Conservation (phyloP, 192 early-diverging fungal species). For the Endogone sp. region DNA sequence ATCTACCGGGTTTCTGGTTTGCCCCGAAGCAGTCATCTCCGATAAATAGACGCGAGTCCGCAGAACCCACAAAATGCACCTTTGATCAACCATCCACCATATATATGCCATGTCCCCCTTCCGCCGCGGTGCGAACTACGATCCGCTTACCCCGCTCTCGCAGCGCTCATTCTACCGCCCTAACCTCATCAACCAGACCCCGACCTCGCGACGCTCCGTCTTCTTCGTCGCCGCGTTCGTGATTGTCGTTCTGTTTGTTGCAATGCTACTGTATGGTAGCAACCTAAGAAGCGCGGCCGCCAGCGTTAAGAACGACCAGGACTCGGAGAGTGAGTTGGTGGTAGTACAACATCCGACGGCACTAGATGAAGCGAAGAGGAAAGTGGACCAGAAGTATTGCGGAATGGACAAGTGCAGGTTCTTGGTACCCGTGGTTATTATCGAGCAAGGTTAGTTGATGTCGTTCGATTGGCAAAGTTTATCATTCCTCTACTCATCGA, state of each 20-base stretch:
- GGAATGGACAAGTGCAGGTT: not conserved
- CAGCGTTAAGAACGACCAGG: too few species aligned
- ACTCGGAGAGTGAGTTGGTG: too few species aligned
- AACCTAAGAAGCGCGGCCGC: not conserved
- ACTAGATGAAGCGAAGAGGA: not conserved
- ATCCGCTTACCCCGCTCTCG: not conserved
- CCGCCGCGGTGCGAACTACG: not conserved
- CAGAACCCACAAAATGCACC: too few species aligned
- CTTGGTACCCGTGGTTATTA: constrained; percentile 3
- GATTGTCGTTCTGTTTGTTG: not conserved
- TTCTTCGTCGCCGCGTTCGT: not conserved
- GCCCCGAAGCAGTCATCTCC: too few species aligned
- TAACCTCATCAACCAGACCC: not conserved
- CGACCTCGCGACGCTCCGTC: not conserved
- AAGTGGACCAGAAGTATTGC: not conserved
- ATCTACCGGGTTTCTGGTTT: too few species aligned
- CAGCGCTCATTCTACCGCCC: not conserved
- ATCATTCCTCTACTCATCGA: not conserved
- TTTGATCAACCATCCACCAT: too few species aligned
- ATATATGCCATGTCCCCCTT: not conserved
- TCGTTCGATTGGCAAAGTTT: not conserved
- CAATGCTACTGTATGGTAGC: not conserved
- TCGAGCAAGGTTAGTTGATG: constrained; percentile 2
- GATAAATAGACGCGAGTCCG: too few species aligned
- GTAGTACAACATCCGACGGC: too few species aligned